Base-by-base conservation (phyloP, 2,329 filamentous ascomycete species). In the Fusarium sulawesiense region DNA sequence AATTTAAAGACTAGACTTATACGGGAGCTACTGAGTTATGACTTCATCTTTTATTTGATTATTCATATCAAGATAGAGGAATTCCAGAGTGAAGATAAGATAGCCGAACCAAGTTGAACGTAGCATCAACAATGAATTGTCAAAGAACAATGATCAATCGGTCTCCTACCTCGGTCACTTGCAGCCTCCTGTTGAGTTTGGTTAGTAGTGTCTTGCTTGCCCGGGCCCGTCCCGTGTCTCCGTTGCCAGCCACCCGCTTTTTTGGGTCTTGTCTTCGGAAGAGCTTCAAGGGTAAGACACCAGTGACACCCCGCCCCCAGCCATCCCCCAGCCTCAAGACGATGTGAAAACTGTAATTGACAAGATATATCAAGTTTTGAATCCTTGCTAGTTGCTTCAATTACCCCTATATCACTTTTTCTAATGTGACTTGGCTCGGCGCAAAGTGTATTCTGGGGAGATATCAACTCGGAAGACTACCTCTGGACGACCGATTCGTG, bases 221-320 rank as follows among this genome's bases (percentile, higher is more conserved):
- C 51, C 59, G 58, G 67, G 51, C 51, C 51, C 64, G 53, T 71
- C 68, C 68, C 64, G 63, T 60, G 55, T 46, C 60, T 66, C 68
- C 64, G 64, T 53, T 64, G 68, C 68, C 68, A 71, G 64, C 68
- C 68, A 72, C 68, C 68, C 60, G 65, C 65, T 65, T 69, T 71
- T 61, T 56, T 65, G 32, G 56, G 64, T 58, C 64, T 50, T 63
- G 60, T 56, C 64, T 47, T 63, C 42, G 63, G 45, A 46, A 34
- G 46, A 49, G 65, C 46, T 55, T 45, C 61, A 60, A 62, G 48
- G 42, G 30, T 70, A 53, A 70, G 50, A 62, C 62, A 55, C 27
- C 47, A 20, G 61, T 66, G 25, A 46, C 55, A 66, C 67, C 64
- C 68, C 64, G 55, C 68, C 68, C 68, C 68, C 68, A 71, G 68